Evolutionary conservation across 495 filamentous ascomycete genomes (phyloP), one percentile per base, ranked within the genome.

Genomic region (Xylaria acuta): DNA sequence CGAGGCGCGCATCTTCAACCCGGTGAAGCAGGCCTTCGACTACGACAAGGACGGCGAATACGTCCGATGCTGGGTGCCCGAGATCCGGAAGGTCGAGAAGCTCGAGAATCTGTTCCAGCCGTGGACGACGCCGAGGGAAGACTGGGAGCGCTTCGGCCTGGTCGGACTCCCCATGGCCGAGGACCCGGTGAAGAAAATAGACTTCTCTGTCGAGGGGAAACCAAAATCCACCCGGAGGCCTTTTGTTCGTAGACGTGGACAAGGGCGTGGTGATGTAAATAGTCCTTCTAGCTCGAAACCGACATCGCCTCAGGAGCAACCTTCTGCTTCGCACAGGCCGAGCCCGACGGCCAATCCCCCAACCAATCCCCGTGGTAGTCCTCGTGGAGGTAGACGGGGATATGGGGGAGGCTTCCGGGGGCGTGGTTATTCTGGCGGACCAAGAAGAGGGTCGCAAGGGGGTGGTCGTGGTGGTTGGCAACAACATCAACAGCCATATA

Each of bases 1-100:
- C 41, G 85, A 90, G 47, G 84, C 85, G 0, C 80, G 91, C 49
- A 87, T 91, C 16, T 93, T 94, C 83, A 94, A 93, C 77, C 91
- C 91, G 1, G 83, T 92, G 41, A 92, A 93, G 80, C 89, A 92
- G 75, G 89, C 88, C 0, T 82, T 89, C 70, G 90, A 93, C 64
- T 93, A 93, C 75, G 92, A 93, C 76, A 81, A 83, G 3, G 77
- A 86, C 1, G 92, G 89, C 22, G 79, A 84, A n/a, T 93, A 93
- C 73, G 86, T 93, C 4, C 86, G 86, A 30, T 80, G 85, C 14
- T 93, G 92, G 92, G 83, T 93, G 0, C 84, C 84, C 12, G 92
- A 93, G 76, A 70, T 92, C 47, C 75, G 85, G 30, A 75, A 77
- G 30, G 76, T 91, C 9, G 77, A 78, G 74, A 87, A 78, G 75